phyloP scores from a whole-genome alignment of 768 basidiomycete genomes.

The Amanita exitialis region DNA sequence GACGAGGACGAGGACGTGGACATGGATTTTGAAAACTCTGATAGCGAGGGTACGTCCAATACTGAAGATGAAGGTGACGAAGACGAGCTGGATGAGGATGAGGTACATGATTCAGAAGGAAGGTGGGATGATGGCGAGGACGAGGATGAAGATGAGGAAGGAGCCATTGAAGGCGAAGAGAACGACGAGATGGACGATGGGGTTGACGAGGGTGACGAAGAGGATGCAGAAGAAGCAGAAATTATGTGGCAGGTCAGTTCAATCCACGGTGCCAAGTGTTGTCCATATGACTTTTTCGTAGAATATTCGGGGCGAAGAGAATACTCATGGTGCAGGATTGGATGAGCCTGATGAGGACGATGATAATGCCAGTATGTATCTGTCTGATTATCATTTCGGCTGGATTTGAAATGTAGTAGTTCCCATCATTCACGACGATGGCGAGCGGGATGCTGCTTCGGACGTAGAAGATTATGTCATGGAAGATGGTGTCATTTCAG shows the following conservation, averaged over 20 bases:
- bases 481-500: slow-evolving; percentile 24
- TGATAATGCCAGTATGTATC: slow-evolving; percentile 40
- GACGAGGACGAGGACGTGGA: slow-evolving; percentile 79
- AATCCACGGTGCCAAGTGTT: not conserved
- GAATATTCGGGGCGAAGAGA: slow-evolving; percentile 44
- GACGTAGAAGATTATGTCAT: slow-evolving; percentile 54
- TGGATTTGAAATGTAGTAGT: slow-evolving; percentile 23
- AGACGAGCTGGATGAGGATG: slow-evolving; percentile 60
- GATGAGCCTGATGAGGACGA: slow-evolving; percentile 53
- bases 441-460: slow-evolving; percentile 52
- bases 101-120: slow-evolving; percentile 40
- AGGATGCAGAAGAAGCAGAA: slow-evolving; percentile 13
- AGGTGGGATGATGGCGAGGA: slow-evolving; percentile 44
- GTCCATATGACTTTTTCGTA: slow-evolving; percentile 11
- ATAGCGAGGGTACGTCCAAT: slow-evolving; percentile 72
- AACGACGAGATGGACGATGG: slow-evolving; percentile 22
- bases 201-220: slow-evolving; percentile 9
- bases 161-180: slow-evolving; percentile 33
- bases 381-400: not conserved
- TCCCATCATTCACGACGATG: slow-evolving; percentile 52
- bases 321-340: slow-evolving; percentile 30
- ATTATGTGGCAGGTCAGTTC: slow-evolving; percentile 26
- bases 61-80: slow-evolving; percentile 63
- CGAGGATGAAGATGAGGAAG: slow-evolving; percentile 39
- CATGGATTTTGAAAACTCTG: slow-evolving; percentile 81